Conservation (phyloP, 495 filamentous ascomycete genomes). For the Aspergillus funiculosus region DNA sequence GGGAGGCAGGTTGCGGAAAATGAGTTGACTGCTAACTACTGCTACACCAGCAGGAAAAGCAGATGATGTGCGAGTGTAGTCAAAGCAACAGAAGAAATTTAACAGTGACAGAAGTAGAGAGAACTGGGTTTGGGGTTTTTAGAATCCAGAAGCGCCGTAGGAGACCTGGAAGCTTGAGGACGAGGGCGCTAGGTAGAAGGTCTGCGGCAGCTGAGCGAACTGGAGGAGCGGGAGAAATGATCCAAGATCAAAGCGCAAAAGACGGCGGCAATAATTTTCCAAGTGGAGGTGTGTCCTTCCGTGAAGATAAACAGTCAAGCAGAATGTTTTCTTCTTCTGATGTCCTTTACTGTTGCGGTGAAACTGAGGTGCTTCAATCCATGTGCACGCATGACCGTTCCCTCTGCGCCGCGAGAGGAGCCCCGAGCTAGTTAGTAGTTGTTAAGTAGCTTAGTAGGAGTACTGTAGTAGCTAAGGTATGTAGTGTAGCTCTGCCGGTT, state of each 20-base stretch:
- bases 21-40: slow-evolving; percentile 9
- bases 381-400: slow-evolving; percentile 40
- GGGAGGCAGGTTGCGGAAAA: slow-evolving; percentile 16
- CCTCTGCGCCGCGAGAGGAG: slow-evolving; percentile 28
- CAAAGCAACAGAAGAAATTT: slow-evolving; percentile 14
- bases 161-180: slow-evolving; percentile 9
- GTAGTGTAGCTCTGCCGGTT: slow-evolving; percentile 15
- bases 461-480: not conserved
- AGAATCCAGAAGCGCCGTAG: slow-evolving; percentile 11
- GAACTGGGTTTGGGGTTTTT: slow-evolving; percentile 5
- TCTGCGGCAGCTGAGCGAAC: slow-evolving; percentile 2
- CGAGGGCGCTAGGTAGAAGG: slow-evolving; percentile 3
- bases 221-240: slow-evolving; percentile 5
- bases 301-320: not conserved
- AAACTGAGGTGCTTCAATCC: slow-evolving; percentile 24
- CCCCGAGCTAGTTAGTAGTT: slow-evolving; percentile 24
- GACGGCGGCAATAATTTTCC: slow-evolving; percentile 11
- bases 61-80: slow-evolving; percentile 18
- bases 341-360: slow-evolving; percentile 20
- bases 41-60: slow-evolving; percentile 10
- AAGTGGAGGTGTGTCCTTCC: not conserved
- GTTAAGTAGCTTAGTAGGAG: not conserved
- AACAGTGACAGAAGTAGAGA: slow-evolving; percentile 10
- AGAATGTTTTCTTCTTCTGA: slow-evolving; percentile 12
- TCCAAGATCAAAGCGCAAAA: slow-evolving; percentile 8